Base-by-base conservation (phyloP, 495 filamentous ascomycete genomes). In the Thozetella sp. region DNA sequence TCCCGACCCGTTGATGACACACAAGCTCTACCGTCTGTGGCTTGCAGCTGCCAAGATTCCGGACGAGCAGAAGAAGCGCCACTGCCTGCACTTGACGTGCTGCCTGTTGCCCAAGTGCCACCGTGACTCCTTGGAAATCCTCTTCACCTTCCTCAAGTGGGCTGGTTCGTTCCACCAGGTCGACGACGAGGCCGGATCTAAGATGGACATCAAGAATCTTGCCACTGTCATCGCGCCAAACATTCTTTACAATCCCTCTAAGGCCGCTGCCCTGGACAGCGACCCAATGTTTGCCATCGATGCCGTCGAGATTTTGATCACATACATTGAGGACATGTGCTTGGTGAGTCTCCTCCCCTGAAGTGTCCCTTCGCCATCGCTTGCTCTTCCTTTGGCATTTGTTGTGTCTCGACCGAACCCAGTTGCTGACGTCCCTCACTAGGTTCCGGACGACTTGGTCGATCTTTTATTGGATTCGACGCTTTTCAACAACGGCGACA, bases 151-250 rank as follows among this genome's bases (percentile, higher is more conserved):
- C 80, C 80, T 99, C n/a, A 96, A 95, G 67, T 99, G 96, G 96
- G 91, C 90, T 15, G 92, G 93, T 13, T 97, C 95, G 4, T 99
- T 99, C 78, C 93, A 94, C 52, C 92, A 97, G 67, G 89, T 98
- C 22, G 95, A 99, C 66, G 94, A 99, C 65, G 88, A 91, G 65
- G 79, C 77, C 9, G 95, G 95, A 22, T 97, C 93, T 68, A 97
- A 97, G 80, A 99, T 99, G 95, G 95, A 99, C 73, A 92, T 95
- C 53, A 93, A 97, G 73, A 99, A 99, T 67, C 84, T 99, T 55
- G 92, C 95, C 6, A 98, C 96, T n/a, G 95, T 99, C 59, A 96
- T 99, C 63, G 92, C 93, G 4, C 95, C 95, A 0, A 99, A 99
- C 62, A 90, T 99, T 55, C 86, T 99, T 15, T 92, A 91, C 64